Evolutionary conservation across 2,329 filamentous ascomycete species (phyloP), one percentile per base, ranked within the genome.

Genomic region (Aspergillus sp.): DNA sequence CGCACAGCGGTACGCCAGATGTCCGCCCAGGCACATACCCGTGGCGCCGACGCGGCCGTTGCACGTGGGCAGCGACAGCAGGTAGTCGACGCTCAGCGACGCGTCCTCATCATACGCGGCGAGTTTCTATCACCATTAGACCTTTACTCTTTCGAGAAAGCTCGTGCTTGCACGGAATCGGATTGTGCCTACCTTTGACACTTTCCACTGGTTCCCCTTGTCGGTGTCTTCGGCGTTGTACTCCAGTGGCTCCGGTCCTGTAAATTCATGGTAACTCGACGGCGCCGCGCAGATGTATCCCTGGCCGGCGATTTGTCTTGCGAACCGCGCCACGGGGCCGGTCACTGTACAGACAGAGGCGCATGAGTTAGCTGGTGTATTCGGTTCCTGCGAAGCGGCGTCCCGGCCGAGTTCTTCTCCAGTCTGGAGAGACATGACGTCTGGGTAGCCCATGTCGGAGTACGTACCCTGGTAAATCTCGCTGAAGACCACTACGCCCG

Each of bases 211-310:
- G 69, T 96, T 97, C 20, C 93, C 92, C 41, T 83, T 79, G 69
- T 96, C 90, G 0, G 93, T 97, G 48, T 94, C 92, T 2, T 88
- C 87, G 0, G 80, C 90, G 67, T 96, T 89, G 70, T 96, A 96
- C 46, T 88, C 83, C 38, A 96, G 78, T 10, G 92, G 78, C 64
- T 93, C 89, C 0, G 91, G 89, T 4, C 88, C 88, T 1, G 86
- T 90, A 74, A 96, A 96, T 72, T 96, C 92, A 69, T 96, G 92
- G 73, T 96, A 96, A 30, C 87, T 92, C 33, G 89, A 94, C 0
- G 91, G 90, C 0, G 91, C 91, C 9, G 89, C 92, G 60, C 93
- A 91, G 61, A 96, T 95, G 77, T 95, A 96, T 65, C 92, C 93
- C 60, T 95, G 89, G 2, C 90, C 88, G 36, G 90, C 89, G 63